Percentiles rank a stretch among this genome's conserved stretches.
Evolutionary conservation across 2,329 filamentous ascomycete genomes (phyloP).

Genomic region (Neodidymelliopsis sp.): DNA sequence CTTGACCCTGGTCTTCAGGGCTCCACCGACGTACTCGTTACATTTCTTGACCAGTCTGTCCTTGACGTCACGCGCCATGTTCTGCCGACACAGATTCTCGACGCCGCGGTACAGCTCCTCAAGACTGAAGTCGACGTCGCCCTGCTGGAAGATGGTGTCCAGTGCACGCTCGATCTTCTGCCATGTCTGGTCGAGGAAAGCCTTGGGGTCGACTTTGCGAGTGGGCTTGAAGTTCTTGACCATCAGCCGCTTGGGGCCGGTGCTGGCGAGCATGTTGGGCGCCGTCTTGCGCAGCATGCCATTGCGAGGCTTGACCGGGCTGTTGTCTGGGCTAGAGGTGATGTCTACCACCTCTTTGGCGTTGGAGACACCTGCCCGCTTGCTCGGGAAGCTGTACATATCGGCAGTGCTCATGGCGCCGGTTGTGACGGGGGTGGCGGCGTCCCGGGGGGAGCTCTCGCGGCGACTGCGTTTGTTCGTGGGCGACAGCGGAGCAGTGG

Average conservation of each 20-base stretch:
- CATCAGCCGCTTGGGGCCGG: slow-evolving; percentile 82
- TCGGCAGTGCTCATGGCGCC: slow-evolving; percentile 41
- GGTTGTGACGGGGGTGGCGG: slow-evolving; percentile 17
- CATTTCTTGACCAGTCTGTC: slow-evolving; percentile 71
- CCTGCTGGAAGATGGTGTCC: slow-evolving; percentile 73
- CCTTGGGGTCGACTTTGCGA: slow-evolving; percentile 70
- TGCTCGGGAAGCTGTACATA: slow-evolving; percentile 48
- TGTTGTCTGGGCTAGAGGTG: slow-evolving; percentile 50
- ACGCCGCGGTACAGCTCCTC: slow-evolving; percentile 90
- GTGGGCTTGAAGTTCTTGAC: slow-evolving; percentile 86
- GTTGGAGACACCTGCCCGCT: slow-evolving; percentile 25
- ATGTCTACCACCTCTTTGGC: slow-evolving; percentile 38
- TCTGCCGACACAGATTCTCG: slow-evolving; percentile 87
- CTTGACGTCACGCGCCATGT: slow-evolving; percentile 73
- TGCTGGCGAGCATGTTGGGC: slow-evolving; percentile 71
- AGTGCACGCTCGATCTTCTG: slow-evolving; percentile 77
- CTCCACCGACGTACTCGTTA: slow-evolving; percentile 66
- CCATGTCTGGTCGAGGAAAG: slow-evolving; percentile 81
- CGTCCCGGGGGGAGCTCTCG: slow-evolving; percentile 30
- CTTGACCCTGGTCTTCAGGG: slow-evolving; percentile 66
- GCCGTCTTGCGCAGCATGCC: slow-evolving; percentile 49
- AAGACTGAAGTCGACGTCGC: slow-evolving; percentile 69
- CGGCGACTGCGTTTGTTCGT: slow-evolving; percentile 42
- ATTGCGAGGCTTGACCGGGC: slow-evolving; percentile 51
- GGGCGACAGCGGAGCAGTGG: slow-evolving; percentile 37